Evolutionary conservation across 306 rosid species (phyloP).

Genomic region (Bauhinia variegata): DNA sequence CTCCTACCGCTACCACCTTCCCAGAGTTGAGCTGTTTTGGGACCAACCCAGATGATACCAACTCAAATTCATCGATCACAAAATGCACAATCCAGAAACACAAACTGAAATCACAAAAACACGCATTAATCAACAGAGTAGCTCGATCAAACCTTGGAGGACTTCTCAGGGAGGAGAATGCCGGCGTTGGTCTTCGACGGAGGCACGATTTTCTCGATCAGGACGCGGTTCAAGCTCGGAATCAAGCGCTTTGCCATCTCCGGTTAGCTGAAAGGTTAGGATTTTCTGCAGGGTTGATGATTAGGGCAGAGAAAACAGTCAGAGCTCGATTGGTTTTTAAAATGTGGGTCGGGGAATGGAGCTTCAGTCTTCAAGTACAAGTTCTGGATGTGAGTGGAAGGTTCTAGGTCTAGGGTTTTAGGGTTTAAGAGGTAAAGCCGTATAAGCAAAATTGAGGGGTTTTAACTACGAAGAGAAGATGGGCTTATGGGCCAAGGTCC

Average conservation of each 20-base stretch:
- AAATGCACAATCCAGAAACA: background rate
- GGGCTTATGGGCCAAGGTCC: no score
- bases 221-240: constrained; percentile 76
- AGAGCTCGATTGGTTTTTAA: constrained; percentile 24
- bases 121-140: background rate
- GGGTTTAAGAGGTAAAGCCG: no score
- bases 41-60: background rate
- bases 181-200: constrained; percentile 84
- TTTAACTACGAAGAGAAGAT: no score
- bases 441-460: no score
- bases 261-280: constrained; percentile 4
- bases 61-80: background rate
- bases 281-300: background rate
- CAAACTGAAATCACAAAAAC: background rate
- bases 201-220: constrained; percentile 78
- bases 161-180: constrained; percentile 79
- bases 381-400: constrained; percentile 58
- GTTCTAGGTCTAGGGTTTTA: constrained; percentile 62
- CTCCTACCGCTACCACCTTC: constrained; percentile 83
- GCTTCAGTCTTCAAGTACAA: background rate
- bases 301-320: background rate
- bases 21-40: constrained; percentile 75
- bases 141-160: constrained; percentile 63
- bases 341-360: background rate
- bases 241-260: constrained; percentile 86